phyloP scores from a whole-genome alignment of 2,329 filamentous ascomycete species.

The Microdochium trichocladiopsis region DNA sequence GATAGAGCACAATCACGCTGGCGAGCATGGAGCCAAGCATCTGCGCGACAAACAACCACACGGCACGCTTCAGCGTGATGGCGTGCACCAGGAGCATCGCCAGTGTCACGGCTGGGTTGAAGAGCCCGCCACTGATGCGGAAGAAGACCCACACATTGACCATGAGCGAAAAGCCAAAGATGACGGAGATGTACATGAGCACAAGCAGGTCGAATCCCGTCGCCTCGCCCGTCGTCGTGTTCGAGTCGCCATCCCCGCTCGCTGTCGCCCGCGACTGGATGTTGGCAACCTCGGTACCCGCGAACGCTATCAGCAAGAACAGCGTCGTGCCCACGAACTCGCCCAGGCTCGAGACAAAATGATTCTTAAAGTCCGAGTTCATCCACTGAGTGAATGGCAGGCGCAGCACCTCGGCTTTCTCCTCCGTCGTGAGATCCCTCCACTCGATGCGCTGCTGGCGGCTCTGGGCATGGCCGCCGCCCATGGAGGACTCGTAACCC shows the following conservation, averaged over 20 bases:
- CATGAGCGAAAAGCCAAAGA: slow-evolving; percentile 24
- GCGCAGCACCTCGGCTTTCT: slow-evolving; percentile 34
- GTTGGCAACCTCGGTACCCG: slow-evolving; percentile 31
- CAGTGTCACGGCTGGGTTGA: slow-evolving; percentile 13
- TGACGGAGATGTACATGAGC: slow-evolving; percentile 23
- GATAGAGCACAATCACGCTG: slow-evolving; percentile 23
- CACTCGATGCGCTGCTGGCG: slow-evolving; percentile 23
- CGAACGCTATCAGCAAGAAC: slow-evolving; percentile 36
- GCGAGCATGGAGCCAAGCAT: slow-evolving; percentile 13
- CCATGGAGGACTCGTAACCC: neutral
- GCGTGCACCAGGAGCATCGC: slow-evolving; percentile 10
- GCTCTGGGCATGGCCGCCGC: neutral
- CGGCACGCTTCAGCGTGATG: slow-evolving; percentile 3
- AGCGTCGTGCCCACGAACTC: slow-evolving; percentile 34
- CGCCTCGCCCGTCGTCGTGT: slow-evolving; percentile 9
- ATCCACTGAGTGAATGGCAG: slow-evolving; percentile 38
- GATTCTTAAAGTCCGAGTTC: slow-evolving; percentile 37
- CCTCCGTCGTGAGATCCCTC: slow-evolving; percentile 27
- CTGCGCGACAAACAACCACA: slow-evolving; percentile 8
- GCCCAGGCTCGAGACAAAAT: slow-evolving; percentile 26
- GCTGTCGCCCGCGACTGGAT: slow-evolving; percentile 13
- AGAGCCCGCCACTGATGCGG: slow-evolving; percentile 20
- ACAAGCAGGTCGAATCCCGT: slow-evolving; percentile 9
- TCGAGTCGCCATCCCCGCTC: slow-evolving; percentile 1
- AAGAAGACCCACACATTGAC: slow-evolving; percentile 32